phyloP scores from a whole-genome alignment of 2,329 filamentous ascomycete species.

The Cercospora janseana region DNA sequence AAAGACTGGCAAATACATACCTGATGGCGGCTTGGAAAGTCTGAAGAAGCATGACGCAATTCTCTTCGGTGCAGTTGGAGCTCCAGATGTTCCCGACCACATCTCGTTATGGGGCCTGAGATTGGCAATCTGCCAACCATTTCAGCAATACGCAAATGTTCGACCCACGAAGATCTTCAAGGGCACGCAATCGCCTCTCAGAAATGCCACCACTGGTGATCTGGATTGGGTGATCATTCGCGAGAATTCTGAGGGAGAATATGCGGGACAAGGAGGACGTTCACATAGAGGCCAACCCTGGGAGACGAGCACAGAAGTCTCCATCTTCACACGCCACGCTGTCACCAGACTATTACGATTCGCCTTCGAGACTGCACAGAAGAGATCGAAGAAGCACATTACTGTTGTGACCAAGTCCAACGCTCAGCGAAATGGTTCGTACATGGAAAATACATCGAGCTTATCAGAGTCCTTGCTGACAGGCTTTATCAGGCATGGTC shows the following conservation, averaged over 20 bases:
- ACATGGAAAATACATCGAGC: too few relatives aligned
- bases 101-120: constrained; percentile 53
- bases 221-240: constrained; percentile 67
- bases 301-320: constrained; percentile 62
- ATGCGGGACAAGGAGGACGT: constrained; percentile 63
- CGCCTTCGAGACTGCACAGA: constrained; percentile 60
- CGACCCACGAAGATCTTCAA: constrained; percentile 60
- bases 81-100: constrained; percentile 55
- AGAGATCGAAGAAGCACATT: constrained; percentile 56
- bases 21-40: constrained; percentile 57
- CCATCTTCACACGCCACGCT: constrained; percentile 61
- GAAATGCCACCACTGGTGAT: constrained; percentile 55
- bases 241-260: constrained; percentile 67
- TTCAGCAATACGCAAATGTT: constrained; percentile 59
- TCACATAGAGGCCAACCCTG: constrained; percentile 59
- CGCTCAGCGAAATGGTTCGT: constrained; percentile 58
- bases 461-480: background rate
- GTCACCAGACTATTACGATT: constrained; percentile 62
- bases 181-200: constrained; percentile 59
- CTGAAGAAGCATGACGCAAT: constrained; percentile 63
- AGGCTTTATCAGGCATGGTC: constrained; percentile 50
- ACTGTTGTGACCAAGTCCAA: constrained; percentile 67
- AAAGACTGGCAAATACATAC: constrained; percentile 63
- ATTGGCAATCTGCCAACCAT: constrained; percentile 55
- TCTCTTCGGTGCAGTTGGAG: constrained; percentile 67